A percentile compares a stretch with the other conserved stretches of the same genome.
Conservation (phyloP, 1,139 yeast species). For the Lodderomyces parapsilosis region DNA sequence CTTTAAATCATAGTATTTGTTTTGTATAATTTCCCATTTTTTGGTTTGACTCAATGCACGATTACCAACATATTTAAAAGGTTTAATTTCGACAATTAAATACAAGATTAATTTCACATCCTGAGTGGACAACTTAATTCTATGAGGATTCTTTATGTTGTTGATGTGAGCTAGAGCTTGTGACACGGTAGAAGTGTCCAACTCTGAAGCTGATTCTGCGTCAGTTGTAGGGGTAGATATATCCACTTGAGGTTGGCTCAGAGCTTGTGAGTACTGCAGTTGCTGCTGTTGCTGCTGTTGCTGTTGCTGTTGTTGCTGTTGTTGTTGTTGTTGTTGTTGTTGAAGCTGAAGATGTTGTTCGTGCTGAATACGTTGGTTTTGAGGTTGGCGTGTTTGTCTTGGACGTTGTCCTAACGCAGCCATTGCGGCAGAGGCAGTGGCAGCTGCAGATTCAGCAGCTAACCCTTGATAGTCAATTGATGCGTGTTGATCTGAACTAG, state of each 20-base stretch:
- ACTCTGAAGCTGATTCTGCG: neutral
- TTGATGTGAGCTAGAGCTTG: conserved; percentile 8
- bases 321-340: neutral
- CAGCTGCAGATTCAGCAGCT: conserved; percentile 5
- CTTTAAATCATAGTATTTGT: conserved; percentile 23
- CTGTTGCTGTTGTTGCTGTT: conserved; percentile 1
- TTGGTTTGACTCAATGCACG: conserved; percentile 31
- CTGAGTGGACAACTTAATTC: conserved; percentile 28
- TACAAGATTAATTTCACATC: conserved; percentile 33
- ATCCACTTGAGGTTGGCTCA: neutral
- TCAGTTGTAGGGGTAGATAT: conserved; percentile 2
- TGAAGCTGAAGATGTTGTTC: neutral
- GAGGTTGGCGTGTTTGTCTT: neutral
- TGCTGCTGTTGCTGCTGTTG: conserved; percentile 4
- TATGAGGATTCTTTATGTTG: conserved; percentile 14
- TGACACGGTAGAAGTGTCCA: neutral
- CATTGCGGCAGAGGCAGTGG: conserved; percentile 3
- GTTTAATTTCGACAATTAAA: conserved; percentile 31
- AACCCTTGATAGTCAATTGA: conserved; percentile 7
- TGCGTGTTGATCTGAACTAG: conserved; percentile 1
- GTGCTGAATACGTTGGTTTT: neutral
- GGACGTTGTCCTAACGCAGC: conserved; percentile 1
- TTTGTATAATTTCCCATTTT: conserved; percentile 38
- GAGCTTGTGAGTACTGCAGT: neutral
- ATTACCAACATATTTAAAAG: conserved; percentile 40